phyloP scores from a whole-genome alignment of 306 rosid genomes.

The Trichosanthes cucumerina region DNA sequence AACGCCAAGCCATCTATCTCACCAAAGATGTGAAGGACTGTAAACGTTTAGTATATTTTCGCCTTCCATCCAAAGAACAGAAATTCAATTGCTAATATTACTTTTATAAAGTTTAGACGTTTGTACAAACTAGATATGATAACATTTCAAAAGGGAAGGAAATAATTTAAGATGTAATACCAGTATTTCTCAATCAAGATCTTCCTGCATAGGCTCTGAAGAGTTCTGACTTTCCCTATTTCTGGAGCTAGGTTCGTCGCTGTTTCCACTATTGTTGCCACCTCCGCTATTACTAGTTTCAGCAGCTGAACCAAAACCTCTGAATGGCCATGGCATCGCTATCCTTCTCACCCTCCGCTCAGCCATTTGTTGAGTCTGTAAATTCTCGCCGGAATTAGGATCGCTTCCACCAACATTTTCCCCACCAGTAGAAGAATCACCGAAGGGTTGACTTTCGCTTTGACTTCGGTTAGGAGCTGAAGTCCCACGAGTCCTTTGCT shows the following conservation, averaged over 20 bases:
- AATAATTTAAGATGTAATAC: slow-evolving; percentile 21
- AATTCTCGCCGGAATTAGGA: slow-evolving; percentile 22
- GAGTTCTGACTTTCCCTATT: slow-evolving; percentile 53
- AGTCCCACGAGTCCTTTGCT: slow-evolving; percentile 37
- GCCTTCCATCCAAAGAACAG: background rate
- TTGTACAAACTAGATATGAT: slow-evolving; percentile 4
- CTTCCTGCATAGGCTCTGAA: slow-evolving; percentile 84
- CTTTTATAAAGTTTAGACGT: background rate
- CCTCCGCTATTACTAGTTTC: slow-evolving; percentile 64
- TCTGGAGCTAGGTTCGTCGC: slow-evolving; percentile 44
- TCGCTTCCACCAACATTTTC: slow-evolving; percentile 18
- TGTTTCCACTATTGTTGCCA: slow-evolving; percentile 27
- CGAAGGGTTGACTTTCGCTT: slow-evolving; percentile 23
- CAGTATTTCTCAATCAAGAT: slow-evolving; percentile 56
- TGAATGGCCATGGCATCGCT: slow-evolving; percentile 47
- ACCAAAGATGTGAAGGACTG: background rate
- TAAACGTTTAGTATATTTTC: background rate
- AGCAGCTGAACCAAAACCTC: slow-evolving; percentile 35
- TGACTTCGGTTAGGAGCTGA: slow-evolving; percentile 20
- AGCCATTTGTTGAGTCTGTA: slow-evolving; percentile 18
- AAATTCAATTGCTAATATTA: background rate
- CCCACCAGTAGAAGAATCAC: slow-evolving; percentile 21
- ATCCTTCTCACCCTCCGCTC: slow-evolving; percentile 67
- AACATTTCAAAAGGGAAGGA: slow-evolving; percentile 3
- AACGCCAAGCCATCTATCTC: background rate